A percentile compares a stretch with the other conserved stretches of the same genome.
phyloP scores from a whole-genome alignment of 192 early-diverging fungal species.

The Spinellus fusiger region DNA sequence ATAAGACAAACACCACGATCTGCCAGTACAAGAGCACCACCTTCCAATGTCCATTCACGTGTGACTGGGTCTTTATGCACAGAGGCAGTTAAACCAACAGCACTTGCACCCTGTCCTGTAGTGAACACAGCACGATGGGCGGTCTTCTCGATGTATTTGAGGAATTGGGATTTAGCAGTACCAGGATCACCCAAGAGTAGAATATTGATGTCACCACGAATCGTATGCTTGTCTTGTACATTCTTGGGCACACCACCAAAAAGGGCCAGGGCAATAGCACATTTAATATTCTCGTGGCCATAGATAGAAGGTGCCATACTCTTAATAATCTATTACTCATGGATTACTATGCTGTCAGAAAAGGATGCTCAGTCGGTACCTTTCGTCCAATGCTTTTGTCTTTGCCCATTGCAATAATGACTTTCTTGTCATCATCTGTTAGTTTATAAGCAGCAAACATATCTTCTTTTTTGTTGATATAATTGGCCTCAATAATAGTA shows the following conservation, averaged over 20 bases:
- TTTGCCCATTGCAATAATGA: conserved; percentile 65
- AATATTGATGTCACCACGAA: conserved; percentile 97
- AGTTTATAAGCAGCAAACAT: conserved; percentile 79
- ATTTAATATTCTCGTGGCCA: conserved; percentile 97
- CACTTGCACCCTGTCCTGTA: conserved; percentile 80
- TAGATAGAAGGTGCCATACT: conserved; percentile 98
- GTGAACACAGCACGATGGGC: conserved; percentile 83
- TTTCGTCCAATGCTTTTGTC: conserved; percentile 77
- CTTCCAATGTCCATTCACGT: conserved; percentile 85
- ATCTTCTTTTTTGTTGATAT: conserved; percentile 86
- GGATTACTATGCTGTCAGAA: not conserved
- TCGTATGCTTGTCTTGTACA: conserved; percentile 87
- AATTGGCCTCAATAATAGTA: conserved; percentile 96
- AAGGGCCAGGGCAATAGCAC: conserved; percentile 85
- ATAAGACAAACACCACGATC: conserved; percentile 84
- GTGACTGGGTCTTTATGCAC: conserved; percentile 82
- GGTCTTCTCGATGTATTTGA: conserved; percentile 82
- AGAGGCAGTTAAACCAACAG: conserved; percentile 79
- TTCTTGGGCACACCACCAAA: conserved; percentile 97
- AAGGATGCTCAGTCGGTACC: conserved; percentile 32
- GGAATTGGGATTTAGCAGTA: conserved; percentile 82
- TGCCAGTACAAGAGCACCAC: conserved; percentile 83
- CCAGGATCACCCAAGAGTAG: conserved; percentile 88
- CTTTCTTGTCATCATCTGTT: conserved; percentile 85
- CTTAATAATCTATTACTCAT: conserved; percentile 65